Base-by-base conservation (phyloP, 1,284 basidiomycete genomes). In the Ceratobasidium sp. region DNA sequence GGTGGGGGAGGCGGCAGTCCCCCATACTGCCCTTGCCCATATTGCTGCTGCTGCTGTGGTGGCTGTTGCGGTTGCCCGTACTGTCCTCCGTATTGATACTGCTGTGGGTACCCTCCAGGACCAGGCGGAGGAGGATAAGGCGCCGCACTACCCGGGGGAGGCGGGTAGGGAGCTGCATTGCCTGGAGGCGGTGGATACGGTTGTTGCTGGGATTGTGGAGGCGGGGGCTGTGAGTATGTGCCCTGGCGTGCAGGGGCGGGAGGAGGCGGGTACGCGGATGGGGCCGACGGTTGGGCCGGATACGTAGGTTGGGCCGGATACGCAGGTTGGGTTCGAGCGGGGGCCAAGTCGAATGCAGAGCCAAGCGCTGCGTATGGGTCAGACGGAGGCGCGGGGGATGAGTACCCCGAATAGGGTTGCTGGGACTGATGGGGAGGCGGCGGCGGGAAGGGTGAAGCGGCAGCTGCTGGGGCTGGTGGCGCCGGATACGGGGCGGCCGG, bases 181-280 rank as follows among this genome's bases (percentile, higher is more conserved):
- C 56, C 56, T 39, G 56, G 56, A n/a, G 56, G 56, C 8, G 56
- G 56, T 1, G 34, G 34, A n/a, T 56, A 56, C 53, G 56, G 19
- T 22, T 59, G 56, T n/a, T 61, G 74, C 27, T 49, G 71, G 56
- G 75, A 63, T 31, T 72, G 74, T 7, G 74, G 66, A 27, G 80
- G 80, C 1, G 80, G 81, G 0, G 81, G 78, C 13, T 79, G 81
- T 14, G 79, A 81, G 81, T 31, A 81, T 83, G 0, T 80, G 81
- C 34, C 80, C 76, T 7, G 79, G 77, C 24, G 79, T 56, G 83
- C 84, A 29, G 82, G 81, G 7, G 62, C 16, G 22, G 76, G 77
- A 1, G 77, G 75, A 5, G 72, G 73, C 1, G 76, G 75, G 51
- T 41, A 68, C 11, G 65, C 31, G 54, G 72, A 46, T 63, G 72